Conservation (phyloP, 148 eudicot species). For the Chenopodium formosanum region DNA sequence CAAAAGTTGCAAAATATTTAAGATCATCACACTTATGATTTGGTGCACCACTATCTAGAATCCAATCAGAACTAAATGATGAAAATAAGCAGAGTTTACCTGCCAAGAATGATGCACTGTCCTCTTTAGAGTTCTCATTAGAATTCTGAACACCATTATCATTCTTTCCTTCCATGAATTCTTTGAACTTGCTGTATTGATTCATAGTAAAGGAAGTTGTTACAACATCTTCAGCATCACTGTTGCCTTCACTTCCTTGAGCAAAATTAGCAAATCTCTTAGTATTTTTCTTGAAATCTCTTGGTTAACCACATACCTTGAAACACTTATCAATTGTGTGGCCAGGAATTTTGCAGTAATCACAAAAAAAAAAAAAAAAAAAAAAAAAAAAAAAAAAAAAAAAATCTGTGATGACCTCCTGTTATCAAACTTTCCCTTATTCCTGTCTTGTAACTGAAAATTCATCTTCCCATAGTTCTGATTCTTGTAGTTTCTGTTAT, state of each 20-base stretch:
- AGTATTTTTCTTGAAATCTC: background rate
- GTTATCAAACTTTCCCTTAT: background rate
- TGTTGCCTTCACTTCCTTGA: background rate
- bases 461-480: background rate
- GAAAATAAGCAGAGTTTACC: background rate
- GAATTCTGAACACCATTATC: background rate
- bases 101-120: background rate
- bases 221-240: background rate
- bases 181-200: background rate
- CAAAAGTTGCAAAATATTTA: background rate
- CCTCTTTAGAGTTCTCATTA: background rate
- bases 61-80: background rate
- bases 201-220: background rate
- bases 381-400: too few species aligned
- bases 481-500: too few species aligned
- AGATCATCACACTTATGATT: background rate
- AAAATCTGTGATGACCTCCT: background rate
- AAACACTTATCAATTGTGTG: background rate
- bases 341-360: background rate
- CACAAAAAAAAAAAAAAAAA: background rate
- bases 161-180: background rate
- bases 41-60: background rate
- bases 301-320: background rate
- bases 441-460: background rate
- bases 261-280: background rate